phyloP scores from a whole-genome alignment of 2,329 filamentous ascomycete genomes.

The Fusarium chaquense region DNA sequence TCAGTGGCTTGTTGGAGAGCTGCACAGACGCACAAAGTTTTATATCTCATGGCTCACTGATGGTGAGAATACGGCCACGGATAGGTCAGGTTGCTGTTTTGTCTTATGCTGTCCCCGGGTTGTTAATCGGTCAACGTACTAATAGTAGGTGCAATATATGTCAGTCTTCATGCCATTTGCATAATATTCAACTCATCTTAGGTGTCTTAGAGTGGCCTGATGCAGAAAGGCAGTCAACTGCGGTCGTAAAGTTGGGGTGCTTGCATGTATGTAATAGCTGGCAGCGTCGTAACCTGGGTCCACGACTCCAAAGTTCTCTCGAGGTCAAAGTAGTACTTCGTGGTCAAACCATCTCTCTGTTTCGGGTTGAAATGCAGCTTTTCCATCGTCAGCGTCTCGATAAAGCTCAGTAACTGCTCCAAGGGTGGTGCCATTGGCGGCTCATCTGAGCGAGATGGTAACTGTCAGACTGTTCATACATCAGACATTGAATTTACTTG shows the following conservation, averaged over 20 bases:
- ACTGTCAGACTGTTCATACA: not conserved
- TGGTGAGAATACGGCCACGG: not conserved
- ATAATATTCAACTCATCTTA: not conserved
- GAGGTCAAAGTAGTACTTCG: too few species aligned
- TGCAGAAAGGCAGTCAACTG: too few species aligned
- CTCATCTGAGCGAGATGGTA: not conserved
- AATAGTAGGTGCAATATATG: not conserved
- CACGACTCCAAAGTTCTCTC: too few species aligned
- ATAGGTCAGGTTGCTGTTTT: not conserved
- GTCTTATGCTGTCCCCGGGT: not conserved
- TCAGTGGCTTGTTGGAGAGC: not conserved
- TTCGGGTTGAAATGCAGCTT: not conserved
- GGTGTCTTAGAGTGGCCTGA: not conserved
- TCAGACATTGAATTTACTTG: not conserved
- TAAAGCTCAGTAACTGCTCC: not conserved
- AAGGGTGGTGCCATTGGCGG: not conserved
- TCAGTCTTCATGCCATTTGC: not conserved
- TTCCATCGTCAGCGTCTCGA: not conserved
- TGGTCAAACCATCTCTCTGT: not conserved
- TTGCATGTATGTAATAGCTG: not conserved
- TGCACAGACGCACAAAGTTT: not conserved
- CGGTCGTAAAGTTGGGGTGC: not conserved
- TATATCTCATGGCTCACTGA: not conserved
- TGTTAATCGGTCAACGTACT: not conserved
- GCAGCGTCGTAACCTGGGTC: too few species aligned